Evolutionary conservation across 2,329 filamentous ascomycete species (phyloP).

Genomic region (Cytospora chrysosperma): DNA sequence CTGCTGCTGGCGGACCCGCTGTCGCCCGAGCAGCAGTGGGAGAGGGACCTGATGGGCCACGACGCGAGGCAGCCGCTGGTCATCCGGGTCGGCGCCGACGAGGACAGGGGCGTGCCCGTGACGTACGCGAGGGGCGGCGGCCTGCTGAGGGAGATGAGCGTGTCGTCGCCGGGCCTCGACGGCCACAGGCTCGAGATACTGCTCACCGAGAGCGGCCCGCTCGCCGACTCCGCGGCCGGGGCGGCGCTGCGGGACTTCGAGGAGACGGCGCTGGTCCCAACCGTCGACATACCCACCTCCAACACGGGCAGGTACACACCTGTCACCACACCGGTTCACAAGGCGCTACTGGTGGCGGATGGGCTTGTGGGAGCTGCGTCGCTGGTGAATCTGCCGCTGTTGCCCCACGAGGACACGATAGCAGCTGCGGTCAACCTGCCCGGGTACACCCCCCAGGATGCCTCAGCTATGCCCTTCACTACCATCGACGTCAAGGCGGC

Average conservation of each 20-base stretch:
- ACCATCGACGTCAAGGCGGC: conserved; percentile 65
- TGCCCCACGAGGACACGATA: conserved; percentile 43
- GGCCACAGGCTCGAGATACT: conserved; percentile 64
- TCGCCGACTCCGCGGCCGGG: conserved; percentile 44
- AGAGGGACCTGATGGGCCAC: conserved; percentile 56
- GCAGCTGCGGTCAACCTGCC: conserved; percentile 59
- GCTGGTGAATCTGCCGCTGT: conserved; percentile 43
- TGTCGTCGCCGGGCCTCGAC: conserved; percentile 63
- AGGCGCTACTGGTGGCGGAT: conserved; percentile 70
- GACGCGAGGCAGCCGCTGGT: conserved; percentile 58
- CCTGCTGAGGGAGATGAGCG: conserved; percentile 56
- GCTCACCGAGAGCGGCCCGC: conserved; percentile 50
- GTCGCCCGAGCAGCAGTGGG: conserved; percentile 62
- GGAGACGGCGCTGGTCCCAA: conserved; percentile 73
- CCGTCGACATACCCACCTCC: conserved; percentile 66
- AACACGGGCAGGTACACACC: conserved; percentile 63
- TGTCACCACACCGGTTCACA: conserved; percentile 81
- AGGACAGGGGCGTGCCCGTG: conserved; percentile 36
- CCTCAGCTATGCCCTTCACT: conserved; percentile 45
- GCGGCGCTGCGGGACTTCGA: conserved; percentile 45
- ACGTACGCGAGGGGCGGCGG: conserved; percentile 41
- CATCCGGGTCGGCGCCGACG: conserved; percentile 51
- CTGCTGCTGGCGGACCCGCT: conserved; percentile 71
- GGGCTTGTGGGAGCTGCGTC: conserved; percentile 68
- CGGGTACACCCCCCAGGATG: conserved; percentile 39